phyloP scores from a whole-genome alignment of 495 filamentous ascomycete species.

The Aspergillus nidulans region DNA sequence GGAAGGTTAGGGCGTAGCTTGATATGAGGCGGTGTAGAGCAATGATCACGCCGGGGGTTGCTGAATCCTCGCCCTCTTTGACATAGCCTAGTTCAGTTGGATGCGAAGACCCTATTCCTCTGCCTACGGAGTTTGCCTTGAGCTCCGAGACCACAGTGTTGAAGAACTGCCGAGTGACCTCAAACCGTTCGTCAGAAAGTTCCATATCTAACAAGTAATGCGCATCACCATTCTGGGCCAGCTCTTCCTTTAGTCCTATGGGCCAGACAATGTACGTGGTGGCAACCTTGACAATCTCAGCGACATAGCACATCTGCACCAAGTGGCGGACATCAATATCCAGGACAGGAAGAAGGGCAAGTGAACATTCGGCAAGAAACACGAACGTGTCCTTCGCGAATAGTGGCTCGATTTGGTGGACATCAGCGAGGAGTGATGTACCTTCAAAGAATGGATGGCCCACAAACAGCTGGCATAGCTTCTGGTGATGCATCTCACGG shows the following conservation, averaged over 20 bases:
- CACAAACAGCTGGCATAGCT: slow-evolving; percentile 74
- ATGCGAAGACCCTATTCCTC: slow-evolving; percentile 38
- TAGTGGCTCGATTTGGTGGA: slow-evolving; percentile 58
- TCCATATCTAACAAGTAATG: slow-evolving; percentile 26
- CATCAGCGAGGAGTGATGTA: slow-evolving; percentile 36
- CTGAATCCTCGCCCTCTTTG: slow-evolving; percentile 40
- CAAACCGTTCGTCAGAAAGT: slow-evolving; percentile 27
- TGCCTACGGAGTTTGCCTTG: slow-evolving; percentile 41
- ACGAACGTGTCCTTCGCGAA: slow-evolving; percentile 77
- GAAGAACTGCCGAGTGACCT: slow-evolving; percentile 36
- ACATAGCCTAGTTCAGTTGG: slow-evolving; percentile 42
- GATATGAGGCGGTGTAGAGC: slow-evolving; percentile 53
- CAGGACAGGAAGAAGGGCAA: slow-evolving; percentile 67
- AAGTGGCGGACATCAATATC: slow-evolving; percentile 75
- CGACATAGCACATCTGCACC: slow-evolving; percentile 83
- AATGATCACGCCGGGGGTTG: slow-evolving; percentile 35
- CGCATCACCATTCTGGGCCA: slow-evolving; percentile 29
- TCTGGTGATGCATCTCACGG: slow-evolving; percentile 61
- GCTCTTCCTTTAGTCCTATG: slow-evolving; percentile 37
- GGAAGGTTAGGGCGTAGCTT: slow-evolving; percentile 83
- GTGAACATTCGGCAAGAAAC: slow-evolving; percentile 72
- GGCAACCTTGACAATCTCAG: slow-evolving; percentile 79
- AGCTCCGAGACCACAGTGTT: slow-evolving; percentile 39
- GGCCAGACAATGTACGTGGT: slow-evolving; percentile 44
- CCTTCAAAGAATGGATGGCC: slow-evolving; percentile 44